Percentiles rank a stretch among this genome's conserved stretches.
Evolutionary conservation across 2,329 filamentous ascomycete genomes (phyloP).

Genomic region (Monosporascus sp.): DNA sequence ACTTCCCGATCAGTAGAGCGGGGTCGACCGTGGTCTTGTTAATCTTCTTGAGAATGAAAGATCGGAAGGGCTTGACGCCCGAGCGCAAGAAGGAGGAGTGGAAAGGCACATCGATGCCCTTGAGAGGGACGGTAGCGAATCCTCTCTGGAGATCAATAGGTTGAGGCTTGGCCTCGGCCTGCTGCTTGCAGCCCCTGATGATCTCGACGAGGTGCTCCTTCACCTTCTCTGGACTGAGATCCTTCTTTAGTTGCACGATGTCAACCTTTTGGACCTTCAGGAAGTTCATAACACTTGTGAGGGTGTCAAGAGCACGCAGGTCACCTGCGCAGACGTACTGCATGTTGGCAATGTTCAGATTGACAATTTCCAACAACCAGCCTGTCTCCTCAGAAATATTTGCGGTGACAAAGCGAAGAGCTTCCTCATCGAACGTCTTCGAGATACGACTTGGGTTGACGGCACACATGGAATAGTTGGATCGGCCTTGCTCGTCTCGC

Average conservation of each 20-base stretch:
- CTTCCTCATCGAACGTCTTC: slow-evolving; percentile 98
- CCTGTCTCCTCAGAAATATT: slow-evolving; percentile 90
- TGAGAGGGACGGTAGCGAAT: slow-evolving; percentile 93
- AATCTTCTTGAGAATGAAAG: slow-evolving; percentile 99
- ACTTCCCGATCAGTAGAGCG: slow-evolving; percentile 93
- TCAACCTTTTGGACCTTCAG: slow-evolving; percentile 96
- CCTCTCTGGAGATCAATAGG: slow-evolving; percentile 89
- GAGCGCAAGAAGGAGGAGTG: slow-evolving; percentile 97
- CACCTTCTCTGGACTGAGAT: slow-evolving; percentile 81
- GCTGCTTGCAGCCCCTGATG: slow-evolving; percentile 80
- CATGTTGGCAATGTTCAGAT: slow-evolving; percentile 80
- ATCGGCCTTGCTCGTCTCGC: slow-evolving; percentile 85
- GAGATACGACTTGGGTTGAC: slow-evolving; percentile 98
- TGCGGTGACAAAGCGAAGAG: slow-evolving; percentile 92
- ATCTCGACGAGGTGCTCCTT: slow-evolving; percentile 87
- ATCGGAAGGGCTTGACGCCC: slow-evolving; percentile 97
- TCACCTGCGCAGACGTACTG: slow-evolving; percentile 70
- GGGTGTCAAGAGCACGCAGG: slow-evolving; percentile 64
- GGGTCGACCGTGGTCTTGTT: slow-evolving; percentile 98
- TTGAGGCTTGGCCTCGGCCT: slow-evolving; percentile 81
- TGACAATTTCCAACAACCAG: slow-evolving; percentile 98
- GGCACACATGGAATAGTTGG: slow-evolving; percentile 99
- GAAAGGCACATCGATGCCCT: slow-evolving; percentile 98
- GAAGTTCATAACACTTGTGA: slow-evolving; percentile 83
- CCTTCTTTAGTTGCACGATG: slow-evolving; percentile 86